These are phyloP conservation scores for Bretziella fagacearum DNA, from an alignment of 2,329 filamentous ascomycete genomes.

Conservation along the genomic window DNA sequence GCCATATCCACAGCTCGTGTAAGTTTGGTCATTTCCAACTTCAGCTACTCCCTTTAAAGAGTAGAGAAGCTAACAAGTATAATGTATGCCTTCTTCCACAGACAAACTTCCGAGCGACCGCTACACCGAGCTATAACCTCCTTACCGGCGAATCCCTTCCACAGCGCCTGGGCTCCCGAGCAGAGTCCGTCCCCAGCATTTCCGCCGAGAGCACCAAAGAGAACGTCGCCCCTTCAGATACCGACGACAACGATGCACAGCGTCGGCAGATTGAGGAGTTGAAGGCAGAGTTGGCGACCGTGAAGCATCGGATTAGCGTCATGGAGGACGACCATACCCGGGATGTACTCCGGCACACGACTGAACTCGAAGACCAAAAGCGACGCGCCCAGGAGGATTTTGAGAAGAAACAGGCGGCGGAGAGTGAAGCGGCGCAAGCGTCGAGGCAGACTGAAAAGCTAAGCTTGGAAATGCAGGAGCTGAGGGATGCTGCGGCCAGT, in stretches of 20 bases:
- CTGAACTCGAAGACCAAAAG: conserved; percentile 66
- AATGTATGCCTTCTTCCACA: neutral
- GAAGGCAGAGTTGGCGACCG: conserved; percentile 72
- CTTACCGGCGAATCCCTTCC: conserved; percentile 30
- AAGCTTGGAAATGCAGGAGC: conserved; percentile 33
- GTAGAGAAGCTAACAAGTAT: neutral
- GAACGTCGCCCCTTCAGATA: conserved; percentile 40
- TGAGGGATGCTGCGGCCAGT: conserved; percentile 32
- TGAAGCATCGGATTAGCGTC: conserved; percentile 76
- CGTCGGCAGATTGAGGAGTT: conserved; percentile 53
- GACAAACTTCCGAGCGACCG: conserved; percentile 10
- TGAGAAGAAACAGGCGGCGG: conserved; percentile 44
- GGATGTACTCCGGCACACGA: conserved; percentile 57
- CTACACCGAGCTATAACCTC: conserved; percentile 37
- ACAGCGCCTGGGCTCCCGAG: conserved; percentile 25
- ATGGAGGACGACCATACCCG: conserved; percentile 79
- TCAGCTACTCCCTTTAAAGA: neutral
- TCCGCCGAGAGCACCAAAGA: conserved; percentile 43
- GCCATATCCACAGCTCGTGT: conserved; percentile 9
- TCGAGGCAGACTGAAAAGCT: conserved; percentile 33
- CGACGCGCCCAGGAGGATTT: conserved; percentile 75
- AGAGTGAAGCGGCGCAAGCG: conserved; percentile 35
- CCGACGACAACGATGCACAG: conserved; percentile 42
- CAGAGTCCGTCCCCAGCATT: conserved; percentile 28
- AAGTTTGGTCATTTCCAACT: neutral